Conservation (phyloP, 306 rosid genomes). For the Mucuna pruriens region DNA sequence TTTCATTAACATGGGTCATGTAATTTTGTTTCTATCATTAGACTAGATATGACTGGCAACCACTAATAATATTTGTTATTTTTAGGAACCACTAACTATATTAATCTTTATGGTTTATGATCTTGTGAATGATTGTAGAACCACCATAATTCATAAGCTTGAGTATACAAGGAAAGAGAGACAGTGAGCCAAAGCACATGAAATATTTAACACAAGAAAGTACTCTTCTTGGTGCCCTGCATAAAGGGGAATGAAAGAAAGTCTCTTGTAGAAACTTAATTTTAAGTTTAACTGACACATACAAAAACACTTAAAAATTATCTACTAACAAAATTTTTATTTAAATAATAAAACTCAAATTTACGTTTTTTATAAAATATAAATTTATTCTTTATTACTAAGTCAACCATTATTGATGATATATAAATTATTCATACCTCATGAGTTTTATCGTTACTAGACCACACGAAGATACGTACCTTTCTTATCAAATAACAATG, state of each 20-base stretch:
- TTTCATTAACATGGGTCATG: not conserved
- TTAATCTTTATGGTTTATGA: not conserved
- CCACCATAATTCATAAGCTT: not conserved
- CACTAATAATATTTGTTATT: too few species aligned
- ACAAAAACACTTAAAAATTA: too few species aligned
- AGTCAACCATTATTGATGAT: too few species aligned
- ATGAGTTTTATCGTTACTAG: too few species aligned
- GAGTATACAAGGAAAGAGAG: not conserved
- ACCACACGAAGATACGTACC: too few species aligned
- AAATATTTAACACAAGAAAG: not conserved
- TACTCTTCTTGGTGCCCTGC: not conserved
- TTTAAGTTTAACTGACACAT: too few species aligned
- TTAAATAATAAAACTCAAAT: too few species aligned
- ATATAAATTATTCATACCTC: too few species aligned
- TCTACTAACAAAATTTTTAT: too few species aligned
- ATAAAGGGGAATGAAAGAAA: not conserved
- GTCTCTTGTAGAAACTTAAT: not conserved
- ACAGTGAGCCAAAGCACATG: not conserved
- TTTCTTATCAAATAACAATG: not conserved
- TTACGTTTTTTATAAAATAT: too few species aligned
- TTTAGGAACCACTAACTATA: too few species aligned
- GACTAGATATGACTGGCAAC: not conserved
- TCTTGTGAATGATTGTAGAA: not conserved
- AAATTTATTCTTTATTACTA: too few species aligned
- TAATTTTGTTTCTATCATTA: not conserved